Evolutionary conservation across 169 alveolate species (phyloP).

Genomic region (Theileria equi): DNA sequence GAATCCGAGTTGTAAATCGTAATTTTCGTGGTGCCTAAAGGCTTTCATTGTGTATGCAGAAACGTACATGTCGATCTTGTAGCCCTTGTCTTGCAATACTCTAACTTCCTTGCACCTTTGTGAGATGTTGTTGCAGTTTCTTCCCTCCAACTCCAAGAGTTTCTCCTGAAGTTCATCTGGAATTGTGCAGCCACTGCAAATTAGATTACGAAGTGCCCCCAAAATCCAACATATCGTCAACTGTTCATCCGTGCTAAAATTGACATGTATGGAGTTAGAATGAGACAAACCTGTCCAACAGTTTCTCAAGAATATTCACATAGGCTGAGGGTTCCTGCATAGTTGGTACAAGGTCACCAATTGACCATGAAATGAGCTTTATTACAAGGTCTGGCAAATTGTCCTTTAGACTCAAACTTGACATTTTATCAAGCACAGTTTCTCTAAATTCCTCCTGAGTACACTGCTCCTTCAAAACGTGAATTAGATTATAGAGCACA

Average conservation of each 20-base stretch:
- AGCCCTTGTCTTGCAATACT: too few relatives aligned
- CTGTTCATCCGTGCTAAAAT: too few relatives aligned
- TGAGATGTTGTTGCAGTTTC: constrained; percentile 19
- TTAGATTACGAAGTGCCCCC: constrained; percentile 31
- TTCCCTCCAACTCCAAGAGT: constrained; percentile 20
- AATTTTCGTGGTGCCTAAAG: too few relatives aligned
- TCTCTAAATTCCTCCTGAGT: constrained; percentile 9
- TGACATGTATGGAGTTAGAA: too few relatives aligned
- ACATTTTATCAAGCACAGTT: neutral
- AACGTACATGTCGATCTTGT: too few relatives aligned
- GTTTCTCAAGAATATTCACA: too few relatives aligned
- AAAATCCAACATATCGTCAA: constrained; percentile 30
- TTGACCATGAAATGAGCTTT: constrained; percentile 27
- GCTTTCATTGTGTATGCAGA: too few relatives aligned
- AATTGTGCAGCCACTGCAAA: constrained; percentile 8
- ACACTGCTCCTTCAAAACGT: constrained; percentile 25
- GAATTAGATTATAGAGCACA: constrained; percentile 4
- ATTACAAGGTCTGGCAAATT: constrained; percentile 34
- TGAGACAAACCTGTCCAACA: too few relatives aligned
- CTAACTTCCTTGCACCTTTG: constrained; percentile 55
- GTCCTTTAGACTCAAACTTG: constrained; percentile 3
- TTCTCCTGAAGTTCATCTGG: neutral
- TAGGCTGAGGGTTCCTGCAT: neutral
- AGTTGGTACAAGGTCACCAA: neutral
- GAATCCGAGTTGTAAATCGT: too few relatives aligned